A percentile compares a stretch with the other conserved stretches of the same genome.
These are phyloP conservation scores for Sordariomycetes sp. DNA, from an alignment of 2,329 filamentous ascomycete species.

Conservation along the genomic window DNA sequence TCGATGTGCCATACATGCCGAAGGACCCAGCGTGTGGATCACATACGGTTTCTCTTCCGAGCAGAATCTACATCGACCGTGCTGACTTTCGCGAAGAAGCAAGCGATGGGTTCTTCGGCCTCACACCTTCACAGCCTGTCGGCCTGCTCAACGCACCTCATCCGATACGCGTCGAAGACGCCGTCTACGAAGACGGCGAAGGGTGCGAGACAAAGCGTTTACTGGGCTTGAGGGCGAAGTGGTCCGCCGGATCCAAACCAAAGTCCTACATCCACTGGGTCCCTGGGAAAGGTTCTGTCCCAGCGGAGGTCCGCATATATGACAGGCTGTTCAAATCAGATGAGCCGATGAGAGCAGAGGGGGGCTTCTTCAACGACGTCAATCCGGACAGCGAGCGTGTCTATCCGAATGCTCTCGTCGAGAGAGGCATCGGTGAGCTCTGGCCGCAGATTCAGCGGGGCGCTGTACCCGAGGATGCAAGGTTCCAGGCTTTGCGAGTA, in stretches of 20 bases:
- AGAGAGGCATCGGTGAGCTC: no score
- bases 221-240: no score
- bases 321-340: conserved; percentile 80
- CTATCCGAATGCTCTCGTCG: no score
- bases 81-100: conserved; percentile 71
- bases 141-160: conserved; percentile 65
- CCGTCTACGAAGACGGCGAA: conserved; percentile 55
- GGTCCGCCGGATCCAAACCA: no score
- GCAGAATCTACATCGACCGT: conserved; percentile 68
- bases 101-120: conserved; percentile 68
- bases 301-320: conserved; percentile 70
- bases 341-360: no score
- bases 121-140: conserved; percentile 69
- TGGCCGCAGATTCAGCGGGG: no score
- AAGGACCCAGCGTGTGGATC: conserved; percentile 64
- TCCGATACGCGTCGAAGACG: conserved; percentile 62
- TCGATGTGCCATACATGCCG: conserved; percentile 72
- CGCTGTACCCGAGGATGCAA: conserved; percentile 57
- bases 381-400: no score
- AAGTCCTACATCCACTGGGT: conserved; percentile 94
- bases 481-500: conserved; percentile 81
- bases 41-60: conserved; percentile 43
- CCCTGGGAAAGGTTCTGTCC: conserved; percentile 52
- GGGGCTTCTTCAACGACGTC: no score
- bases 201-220: conserved; percentile 57